Conservation (phyloP, 1,284 basidiomycete genomes). For the Athelia sp. region DNA sequence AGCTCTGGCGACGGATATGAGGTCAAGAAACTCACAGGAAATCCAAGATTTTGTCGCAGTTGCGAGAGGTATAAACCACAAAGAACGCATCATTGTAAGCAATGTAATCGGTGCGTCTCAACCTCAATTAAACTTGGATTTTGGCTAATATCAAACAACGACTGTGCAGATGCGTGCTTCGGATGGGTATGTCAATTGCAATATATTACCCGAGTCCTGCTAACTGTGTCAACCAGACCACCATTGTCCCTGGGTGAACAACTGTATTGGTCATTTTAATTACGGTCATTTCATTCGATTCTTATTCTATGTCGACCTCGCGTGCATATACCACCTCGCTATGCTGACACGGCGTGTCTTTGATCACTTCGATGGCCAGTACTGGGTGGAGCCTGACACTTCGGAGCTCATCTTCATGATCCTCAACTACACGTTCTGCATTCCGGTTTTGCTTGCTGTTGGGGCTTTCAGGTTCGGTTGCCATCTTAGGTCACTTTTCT, state of each 20-base stretch:
- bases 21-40: slow-evolving; percentile 80
- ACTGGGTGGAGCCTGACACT: slow-evolving; percentile 65
- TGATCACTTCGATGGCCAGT: slow-evolving; percentile 36
- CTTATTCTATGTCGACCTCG: slow-evolving; percentile 87
- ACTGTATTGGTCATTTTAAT: slow-evolving; percentile 88
- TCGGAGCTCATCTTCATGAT: slow-evolving; percentile 80
- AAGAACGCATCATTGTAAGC: slow-evolving; percentile 83
- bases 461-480: slow-evolving; percentile 72
- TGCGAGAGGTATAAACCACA: slow-evolving; percentile 74
- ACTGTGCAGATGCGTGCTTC: slow-evolving; percentile 61
- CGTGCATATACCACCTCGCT: slow-evolving; percentile 75
- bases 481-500: slow-evolving; percentile 7
- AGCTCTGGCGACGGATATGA: slow-evolving; percentile 68
- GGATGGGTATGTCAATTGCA: slow-evolving; percentile 58
- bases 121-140: background rate
- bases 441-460: slow-evolving; percentile 83
- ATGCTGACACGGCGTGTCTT: slow-evolving; percentile 74
- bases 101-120: slow-evolving; percentile 69
- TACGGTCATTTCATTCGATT: slow-evolving; percentile 91
- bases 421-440: slow-evolving; percentile 81
- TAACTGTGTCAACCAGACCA: slow-evolving; percentile 54
- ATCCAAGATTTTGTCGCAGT: slow-evolving; percentile 78
- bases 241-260: slow-evolving; percentile 90
- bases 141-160: background rate
- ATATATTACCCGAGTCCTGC: background rate